Base-by-base conservation (phyloP, 768 basidiomycete genomes). In the Lentinula sp. region DNA sequence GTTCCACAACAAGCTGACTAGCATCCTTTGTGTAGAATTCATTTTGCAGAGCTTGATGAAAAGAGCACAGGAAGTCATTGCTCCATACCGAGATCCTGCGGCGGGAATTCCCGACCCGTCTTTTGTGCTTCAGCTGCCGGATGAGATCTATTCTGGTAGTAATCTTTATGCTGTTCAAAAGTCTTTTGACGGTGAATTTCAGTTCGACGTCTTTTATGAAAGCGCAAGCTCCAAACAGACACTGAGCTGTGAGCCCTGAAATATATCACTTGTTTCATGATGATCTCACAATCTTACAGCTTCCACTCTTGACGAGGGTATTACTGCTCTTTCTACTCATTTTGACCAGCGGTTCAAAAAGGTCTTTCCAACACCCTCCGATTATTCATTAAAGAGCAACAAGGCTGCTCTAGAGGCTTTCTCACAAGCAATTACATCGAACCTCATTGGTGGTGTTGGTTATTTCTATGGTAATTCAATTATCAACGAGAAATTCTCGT, bases 391-490 rank as follows among this genome's bases (percentile, higher is more conserved):
- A 1, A 77, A 83, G 13, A 79, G 74, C 64, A 71, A 80, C 35
- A 74, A 76, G 45, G 72, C 78, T 32, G 73, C 77, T 1, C 74
- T 94, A 18, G 76, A 84, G 57, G 76, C 77, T 0, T 98, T 98
- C 70, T 96, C 94, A 1, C 89, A 91, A 68, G 87, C 86, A 4
- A 85, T 96, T 61, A 96, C 95, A 0, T 88, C 95, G 1, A 98
- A 94, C 70, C 81, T 98, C 48, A 74, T 98, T 10, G 95, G 93
- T 58, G 95, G 95, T 18, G 85, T 98, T 41, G 95, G 95, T 10
- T 98, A 97, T 74, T 98, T 95, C 74, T 90, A 95, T 67, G 95
- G 95, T 13, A 85, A 81, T 4, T 95, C 93, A 0, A 88, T 98
- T 64, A 83, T 97, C 7, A 90, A 98, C 70, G 79, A 83, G 45